A percentile compares a stretch with the other conserved stretches of the same genome.
Evolutionary conservation across 352 stramenopile species (phyloP).

Genomic region (Phytopythium delawarense): DNA sequence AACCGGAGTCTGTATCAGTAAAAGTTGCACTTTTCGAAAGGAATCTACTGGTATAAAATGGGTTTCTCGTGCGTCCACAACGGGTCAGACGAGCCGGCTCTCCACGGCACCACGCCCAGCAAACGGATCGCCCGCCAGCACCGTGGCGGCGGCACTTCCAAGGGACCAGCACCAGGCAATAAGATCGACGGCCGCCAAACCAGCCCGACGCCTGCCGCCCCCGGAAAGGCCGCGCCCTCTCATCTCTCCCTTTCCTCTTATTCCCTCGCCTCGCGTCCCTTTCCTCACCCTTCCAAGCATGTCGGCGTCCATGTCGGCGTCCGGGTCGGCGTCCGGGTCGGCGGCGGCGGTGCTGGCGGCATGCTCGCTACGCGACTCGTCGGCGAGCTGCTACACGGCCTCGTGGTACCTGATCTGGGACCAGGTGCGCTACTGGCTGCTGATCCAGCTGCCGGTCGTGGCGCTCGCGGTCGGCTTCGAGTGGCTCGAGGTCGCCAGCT

Average conservation of each 20-base stretch:
- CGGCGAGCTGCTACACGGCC: conserved; percentile 64
- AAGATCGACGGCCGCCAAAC: background rate
- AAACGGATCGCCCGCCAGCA: too few relatives aligned
- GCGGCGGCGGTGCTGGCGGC: conserved; percentile 15
- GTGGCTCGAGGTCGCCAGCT: conserved; percentile 72
- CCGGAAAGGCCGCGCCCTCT: background rate
- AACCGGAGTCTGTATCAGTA: background rate
- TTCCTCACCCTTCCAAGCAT: background rate
- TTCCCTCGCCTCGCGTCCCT: background rate
- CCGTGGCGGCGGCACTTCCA: too few relatives aligned
- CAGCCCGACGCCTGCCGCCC: background rate
- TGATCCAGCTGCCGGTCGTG: conserved; percentile 68
- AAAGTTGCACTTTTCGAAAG: background rate
- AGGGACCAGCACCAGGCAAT: background rate
- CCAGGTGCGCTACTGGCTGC: conserved; percentile 75
- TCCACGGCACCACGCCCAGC: background rate
- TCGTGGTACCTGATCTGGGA: conserved; percentile 81
- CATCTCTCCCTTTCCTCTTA: background rate
- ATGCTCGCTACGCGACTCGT: conserved; percentile 57
- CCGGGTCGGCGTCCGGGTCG: background rate
- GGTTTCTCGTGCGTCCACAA: too few relatives aligned
- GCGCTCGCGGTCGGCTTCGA: conserved; percentile 72
- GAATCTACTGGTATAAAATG: background rate
- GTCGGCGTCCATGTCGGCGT: background rate
- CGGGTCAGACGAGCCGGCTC: background rate